Base-by-base conservation (phyloP, 2,329 filamentous ascomycete genomes). In the Curvularia sp. region DNA sequence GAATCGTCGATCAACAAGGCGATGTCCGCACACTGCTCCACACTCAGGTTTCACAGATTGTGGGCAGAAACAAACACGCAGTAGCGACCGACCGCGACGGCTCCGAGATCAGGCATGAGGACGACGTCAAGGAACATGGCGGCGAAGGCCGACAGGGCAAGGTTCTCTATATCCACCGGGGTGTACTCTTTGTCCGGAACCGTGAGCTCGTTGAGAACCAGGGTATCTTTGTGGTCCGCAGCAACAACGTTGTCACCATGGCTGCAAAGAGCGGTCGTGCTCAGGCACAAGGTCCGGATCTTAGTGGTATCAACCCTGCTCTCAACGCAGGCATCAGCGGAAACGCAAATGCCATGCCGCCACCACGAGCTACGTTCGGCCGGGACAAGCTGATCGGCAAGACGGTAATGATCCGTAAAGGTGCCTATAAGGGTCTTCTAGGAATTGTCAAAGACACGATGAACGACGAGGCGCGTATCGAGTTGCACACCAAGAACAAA, bases 381-480 rank as follows among this genome's bases (percentile, higher is more conserved):
- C 87, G 93, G 39, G 95, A 99, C 76, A 87, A 88, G 55, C 84
- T 95, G 28, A 88, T 98, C 63, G 93, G 93, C 43, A 94, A 97
- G 80, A 97, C 93, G 0, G 93, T 98, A 44, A 92, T 89, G 51
- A 90, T 98, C 71, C 87, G 89, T 57, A 92, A 89, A 73, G 95
- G 95, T 28, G 88, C 90, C 22, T 93, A 94, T 82, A 99, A 99
- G 79, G 94, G 94, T 56, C 84, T 97, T 43, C 82, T 98, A 42
- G 95, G 95, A 68, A 96, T 97, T 65, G 93, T 99, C 68, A 97
- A 97, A 75, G 94, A 98, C 74, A 90, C 94, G 0, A 96, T 92
- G 6, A 93, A 96, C 68, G 86, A 86, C 3, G 87, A 90, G 70
- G 94, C 92, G 30, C 90, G 93, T 63, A 90, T 99, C 42, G 95